Evolutionary conservation across 1,139 yeast genomes (phyloP).

Genomic region (Geotrichum bryndzae): DNA sequence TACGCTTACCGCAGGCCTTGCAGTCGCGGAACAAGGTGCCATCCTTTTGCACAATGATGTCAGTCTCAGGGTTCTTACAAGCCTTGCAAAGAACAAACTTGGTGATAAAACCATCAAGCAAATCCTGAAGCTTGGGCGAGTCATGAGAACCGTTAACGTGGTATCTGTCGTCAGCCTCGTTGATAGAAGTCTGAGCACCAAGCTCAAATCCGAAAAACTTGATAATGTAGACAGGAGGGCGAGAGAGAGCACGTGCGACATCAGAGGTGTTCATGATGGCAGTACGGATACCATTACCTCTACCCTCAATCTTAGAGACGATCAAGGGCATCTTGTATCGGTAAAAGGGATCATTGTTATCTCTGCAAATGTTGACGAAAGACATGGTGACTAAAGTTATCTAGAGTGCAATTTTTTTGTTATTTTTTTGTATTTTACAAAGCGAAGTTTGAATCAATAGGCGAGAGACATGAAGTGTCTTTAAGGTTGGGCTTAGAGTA

Average conservation of each 20-base stretch:
- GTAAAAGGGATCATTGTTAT: conserved; percentile 95
- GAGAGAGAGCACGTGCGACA: conserved; percentile 88
- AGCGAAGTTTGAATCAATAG: background rate
- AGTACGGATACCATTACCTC: conserved; percentile 98
- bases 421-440: background rate
- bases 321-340: conserved; percentile 99
- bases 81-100: conserved; percentile 90
- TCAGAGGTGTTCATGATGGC: conserved; percentile 86
- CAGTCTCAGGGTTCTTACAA: conserved; percentile 98
- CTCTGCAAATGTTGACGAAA: conserved; percentile 89
- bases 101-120: conserved; percentile 86
- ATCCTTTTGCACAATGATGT: conserved; percentile 71
- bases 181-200: conserved; percentile 89
- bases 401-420: background rate
- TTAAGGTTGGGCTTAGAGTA: conserved; percentile 2
- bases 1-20: conserved; percentile 95
- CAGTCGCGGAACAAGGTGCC: conserved; percentile 84
- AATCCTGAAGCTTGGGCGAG: conserved; percentile 82
- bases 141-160: conserved; percentile 95
- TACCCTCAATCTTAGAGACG: conserved; percentile 95
- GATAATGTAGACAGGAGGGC: conserved; percentile 88
- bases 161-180: conserved; percentile 77
- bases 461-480: background rate
- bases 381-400: conserved; percentile 52
- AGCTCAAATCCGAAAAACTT: conserved; percentile 94